Conservation (phyloP, 208 protist genomes). For the Trypanosoma brucei region DNA sequence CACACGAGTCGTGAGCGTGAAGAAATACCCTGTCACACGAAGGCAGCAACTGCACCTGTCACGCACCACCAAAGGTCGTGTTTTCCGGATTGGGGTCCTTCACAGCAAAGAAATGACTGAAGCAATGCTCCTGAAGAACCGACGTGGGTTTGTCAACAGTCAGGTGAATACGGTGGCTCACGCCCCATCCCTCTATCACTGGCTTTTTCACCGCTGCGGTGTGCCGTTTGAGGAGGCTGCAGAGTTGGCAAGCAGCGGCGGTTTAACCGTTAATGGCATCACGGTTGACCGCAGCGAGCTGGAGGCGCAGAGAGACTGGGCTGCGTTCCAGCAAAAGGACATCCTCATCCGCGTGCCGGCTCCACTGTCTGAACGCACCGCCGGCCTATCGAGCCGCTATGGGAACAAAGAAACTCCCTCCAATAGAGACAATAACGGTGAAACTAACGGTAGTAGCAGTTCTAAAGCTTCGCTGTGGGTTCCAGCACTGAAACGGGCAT, state of each 20-base stretch:
- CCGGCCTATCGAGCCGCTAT: slow-evolving; percentile 8
- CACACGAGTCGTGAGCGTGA: slow-evolving; percentile 54
- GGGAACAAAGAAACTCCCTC: slow-evolving; percentile 1
- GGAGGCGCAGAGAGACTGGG: slow-evolving; percentile 78
- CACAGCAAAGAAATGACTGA: slow-evolving; percentile 68
- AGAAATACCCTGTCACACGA: slow-evolving; percentile 34
- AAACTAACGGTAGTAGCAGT: no score
- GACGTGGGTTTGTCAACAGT: slow-evolving; percentile 72
- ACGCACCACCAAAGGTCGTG: slow-evolving; percentile 46
- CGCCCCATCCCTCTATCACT: slow-evolving; percentile 82
- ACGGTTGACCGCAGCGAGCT: slow-evolving; percentile 44
- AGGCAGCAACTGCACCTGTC: slow-evolving; percentile 32
- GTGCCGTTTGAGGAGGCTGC: slow-evolving; percentile 76
- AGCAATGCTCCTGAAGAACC: slow-evolving; percentile 52
- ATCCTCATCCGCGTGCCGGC: slow-evolving; percentile 56
- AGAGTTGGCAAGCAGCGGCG: slow-evolving; percentile 30
- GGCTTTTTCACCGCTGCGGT: slow-evolving; percentile 85
- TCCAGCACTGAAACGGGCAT: slow-evolving; percentile 73
- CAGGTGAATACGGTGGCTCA: slow-evolving; percentile 83
- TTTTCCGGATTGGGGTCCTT: slow-evolving; percentile 72
- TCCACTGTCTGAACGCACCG: slow-evolving; percentile 1
- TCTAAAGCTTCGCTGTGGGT: slow-evolving; percentile 32
- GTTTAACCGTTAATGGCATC: slow-evolving; percentile 54
- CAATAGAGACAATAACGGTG: no score
- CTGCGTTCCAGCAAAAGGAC: slow-evolving; percentile 59